A percentile compares a stretch with the other conserved stretches of the same genome.
phyloP scores from a whole-genome alignment of 2,329 filamentous ascomycete genomes.

The Clonostachys byssicola region DNA sequence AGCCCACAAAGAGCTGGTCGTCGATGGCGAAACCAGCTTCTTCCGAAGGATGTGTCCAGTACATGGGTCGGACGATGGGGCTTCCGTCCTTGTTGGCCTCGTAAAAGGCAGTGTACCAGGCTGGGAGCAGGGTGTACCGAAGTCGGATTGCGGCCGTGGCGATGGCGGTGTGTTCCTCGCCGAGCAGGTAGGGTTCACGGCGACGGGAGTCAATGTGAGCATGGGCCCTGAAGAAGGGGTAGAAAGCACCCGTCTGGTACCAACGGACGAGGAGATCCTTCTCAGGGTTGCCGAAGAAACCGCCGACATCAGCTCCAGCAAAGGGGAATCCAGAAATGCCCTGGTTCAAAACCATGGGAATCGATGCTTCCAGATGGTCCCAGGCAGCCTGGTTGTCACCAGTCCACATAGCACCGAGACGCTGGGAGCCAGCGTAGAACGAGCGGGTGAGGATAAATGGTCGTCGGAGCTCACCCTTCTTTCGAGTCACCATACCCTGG shows the following conservation, averaged over 20 bases:
- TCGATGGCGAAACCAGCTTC: conserved; percentile 86
- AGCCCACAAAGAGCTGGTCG: conserved; percentile 88
- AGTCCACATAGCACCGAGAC: conserved; percentile 95
- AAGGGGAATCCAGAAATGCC: conserved; percentile 93
- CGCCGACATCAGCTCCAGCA: conserved; percentile 90
- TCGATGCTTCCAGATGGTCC: conserved; percentile 82
- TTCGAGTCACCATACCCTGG: conserved; percentile 76
- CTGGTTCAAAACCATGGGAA: conserved; percentile 92
- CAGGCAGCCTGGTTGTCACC: conserved; percentile 94
- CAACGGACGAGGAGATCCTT: conserved; percentile 89
- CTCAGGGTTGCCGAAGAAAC: conserved; percentile 96
- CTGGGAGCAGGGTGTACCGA: conserved; percentile 82
- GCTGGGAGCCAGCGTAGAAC: conserved; percentile 88
- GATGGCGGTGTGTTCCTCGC: conserved; percentile 80
- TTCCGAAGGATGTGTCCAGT: conserved; percentile 84
- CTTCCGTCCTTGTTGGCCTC: conserved; percentile 78
- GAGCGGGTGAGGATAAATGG: conserved; percentile 92
- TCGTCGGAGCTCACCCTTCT: conserved; percentile 78
- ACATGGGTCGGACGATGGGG: conserved; percentile 88
- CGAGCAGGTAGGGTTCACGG: conserved; percentile 85
- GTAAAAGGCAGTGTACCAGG: conserved; percentile 97
- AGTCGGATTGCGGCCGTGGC: conserved; percentile 84
- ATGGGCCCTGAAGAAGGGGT: conserved; percentile 96
- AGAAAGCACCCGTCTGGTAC: conserved; percentile 96
- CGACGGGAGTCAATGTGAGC: conserved; percentile 95